These are phyloP conservation scores for Acacia concinna DNA, from an alignment of 331 rosid species.

Conservation along the genomic window DNA sequence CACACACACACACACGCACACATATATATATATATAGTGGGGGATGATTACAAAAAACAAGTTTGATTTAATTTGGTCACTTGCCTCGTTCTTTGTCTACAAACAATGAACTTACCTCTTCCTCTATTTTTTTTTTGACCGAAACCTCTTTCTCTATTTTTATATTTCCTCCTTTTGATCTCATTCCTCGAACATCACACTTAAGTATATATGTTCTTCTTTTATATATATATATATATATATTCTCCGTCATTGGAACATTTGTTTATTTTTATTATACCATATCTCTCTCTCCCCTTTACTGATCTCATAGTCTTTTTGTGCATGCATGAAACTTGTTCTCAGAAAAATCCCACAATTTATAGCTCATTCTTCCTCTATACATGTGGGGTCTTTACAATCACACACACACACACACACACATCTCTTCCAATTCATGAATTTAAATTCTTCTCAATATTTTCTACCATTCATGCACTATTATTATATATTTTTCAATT, in stretches of 20 bases:
- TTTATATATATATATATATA: background rate
- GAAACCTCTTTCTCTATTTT: too few species aligned
- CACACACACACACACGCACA: too few species aligned
- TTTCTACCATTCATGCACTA: background rate
- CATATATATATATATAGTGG: background rate
- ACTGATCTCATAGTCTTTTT: background rate
- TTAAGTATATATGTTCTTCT: background rate
- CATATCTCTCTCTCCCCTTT: too few species aligned
- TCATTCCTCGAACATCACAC: background rate
- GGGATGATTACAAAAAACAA: background rate
- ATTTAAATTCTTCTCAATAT: background rate
- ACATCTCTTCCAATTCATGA: background rate
- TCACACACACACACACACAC: background rate
- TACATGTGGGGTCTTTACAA: background rate
- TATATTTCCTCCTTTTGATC: background rate
- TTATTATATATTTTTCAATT: background rate
- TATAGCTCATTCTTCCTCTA: background rate
- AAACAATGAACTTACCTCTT: background rate
- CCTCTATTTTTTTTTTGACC: background rate
- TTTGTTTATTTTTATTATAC: background rate
- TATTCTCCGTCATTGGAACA: background rate
- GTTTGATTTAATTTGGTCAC: background rate
- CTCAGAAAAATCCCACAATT: background rate
- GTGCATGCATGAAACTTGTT: background rate
- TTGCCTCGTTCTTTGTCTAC: background rate